Evolutionary conservation across 139 green algal species (phyloP).

Genomic region (Trebouxia sp.): DNA sequence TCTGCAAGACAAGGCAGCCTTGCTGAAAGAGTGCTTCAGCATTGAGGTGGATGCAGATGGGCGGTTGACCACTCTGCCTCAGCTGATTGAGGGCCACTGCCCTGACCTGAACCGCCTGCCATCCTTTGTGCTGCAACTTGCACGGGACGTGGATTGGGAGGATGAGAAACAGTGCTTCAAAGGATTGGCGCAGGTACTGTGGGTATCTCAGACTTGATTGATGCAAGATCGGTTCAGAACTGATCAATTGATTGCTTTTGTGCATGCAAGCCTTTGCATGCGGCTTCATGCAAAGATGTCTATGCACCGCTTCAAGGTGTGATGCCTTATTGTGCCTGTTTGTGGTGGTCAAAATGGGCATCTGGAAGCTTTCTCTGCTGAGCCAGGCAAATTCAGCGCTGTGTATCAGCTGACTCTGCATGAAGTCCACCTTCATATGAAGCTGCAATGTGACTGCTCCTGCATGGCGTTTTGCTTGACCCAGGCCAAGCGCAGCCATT

Average conservation of each 20-base stretch:
- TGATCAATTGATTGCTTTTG: not conserved
- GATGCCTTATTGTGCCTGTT: not conserved
- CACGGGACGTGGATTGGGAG: slow-evolving; percentile 37
- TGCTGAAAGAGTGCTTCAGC: slow-evolving; percentile 66
- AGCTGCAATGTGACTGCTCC: not conserved
- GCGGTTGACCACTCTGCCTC: slow-evolving; percentile 22
- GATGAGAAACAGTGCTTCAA: slow-evolving; percentile 34
- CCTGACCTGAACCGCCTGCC: slow-evolving; percentile 39
- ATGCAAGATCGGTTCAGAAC: not conserved
- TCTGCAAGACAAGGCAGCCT: slow-evolving; percentile 56
- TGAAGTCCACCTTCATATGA: too few relatives aligned
- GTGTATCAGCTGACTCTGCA: not conserved
- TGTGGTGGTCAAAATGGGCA: not conserved
- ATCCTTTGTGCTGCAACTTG: slow-evolving; percentile 38
- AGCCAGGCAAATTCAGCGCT: not conserved
- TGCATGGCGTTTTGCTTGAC: not conserved
- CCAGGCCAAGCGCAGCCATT: not conserved
- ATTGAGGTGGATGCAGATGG: slow-evolving; percentile 22
- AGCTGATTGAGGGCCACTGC: slow-evolving; percentile 30
- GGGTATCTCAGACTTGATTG: not conserved
- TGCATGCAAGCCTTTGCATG: not conserved
- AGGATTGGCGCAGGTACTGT: slow-evolving; percentile 25
- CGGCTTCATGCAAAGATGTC: not conserved
- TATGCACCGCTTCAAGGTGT: not conserved
- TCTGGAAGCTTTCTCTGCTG: not conserved